phyloP scores from a whole-genome alignment of 306 rosid species.

The Arachis stenosperma region DNA sequence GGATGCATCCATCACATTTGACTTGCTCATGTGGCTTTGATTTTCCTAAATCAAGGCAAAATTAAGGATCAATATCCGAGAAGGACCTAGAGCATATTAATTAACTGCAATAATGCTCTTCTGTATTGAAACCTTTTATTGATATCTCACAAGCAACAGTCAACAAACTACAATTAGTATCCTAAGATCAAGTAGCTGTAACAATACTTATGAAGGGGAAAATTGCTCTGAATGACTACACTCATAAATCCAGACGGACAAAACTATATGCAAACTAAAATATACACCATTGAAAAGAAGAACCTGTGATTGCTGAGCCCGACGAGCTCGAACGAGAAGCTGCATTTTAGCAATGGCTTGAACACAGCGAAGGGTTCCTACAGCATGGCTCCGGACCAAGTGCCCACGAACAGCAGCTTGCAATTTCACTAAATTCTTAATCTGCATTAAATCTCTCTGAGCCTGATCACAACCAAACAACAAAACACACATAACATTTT shows the following conservation, averaged over 20 bases:
- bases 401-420: conserved; percentile 96
- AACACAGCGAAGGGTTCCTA: conserved; percentile 87
- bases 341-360: conserved; percentile 89
- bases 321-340: conserved; percentile 82
- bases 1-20: conserved; percentile 48
- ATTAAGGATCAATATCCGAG: conserved; percentile 22
- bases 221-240: background rate
- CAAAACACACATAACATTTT: conserved; percentile 8
- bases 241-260: background rate
- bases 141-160: conserved; percentile 24
- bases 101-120: conserved; percentile 11
- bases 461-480: conserved; percentile 57
- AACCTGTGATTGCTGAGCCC: conserved; percentile 40
- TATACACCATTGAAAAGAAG: background rate
- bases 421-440: conserved; percentile 69
- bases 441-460: conserved; percentile 53
- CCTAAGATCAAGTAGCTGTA: too few relatives aligned
- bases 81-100: conserved; percentile 23
- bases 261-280: background rate
- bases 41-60: conserved; percentile 56
- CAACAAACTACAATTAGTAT: conserved; percentile 3
- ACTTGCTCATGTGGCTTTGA: conserved; percentile 42
- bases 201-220: too few relatives aligned
- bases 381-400: conserved; percentile 89
- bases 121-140: background rate